Evolutionary conservation across 2,329 filamentous ascomycete species (phyloP).

Genomic region (Talaromyces albobiverticillius): DNA sequence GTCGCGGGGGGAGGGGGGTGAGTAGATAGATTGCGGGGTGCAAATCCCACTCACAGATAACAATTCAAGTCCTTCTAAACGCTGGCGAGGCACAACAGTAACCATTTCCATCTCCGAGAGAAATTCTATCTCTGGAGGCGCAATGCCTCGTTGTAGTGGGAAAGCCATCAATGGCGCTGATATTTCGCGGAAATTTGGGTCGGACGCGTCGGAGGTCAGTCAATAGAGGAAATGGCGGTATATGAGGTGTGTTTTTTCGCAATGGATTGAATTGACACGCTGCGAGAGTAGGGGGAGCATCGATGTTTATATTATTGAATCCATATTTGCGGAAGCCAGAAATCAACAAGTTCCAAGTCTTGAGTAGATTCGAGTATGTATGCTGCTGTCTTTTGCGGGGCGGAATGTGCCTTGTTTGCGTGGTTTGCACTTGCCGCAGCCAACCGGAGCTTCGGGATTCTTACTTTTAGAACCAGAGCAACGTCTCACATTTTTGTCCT

Average conservation of each 20-base stretch:
- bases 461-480: background rate
- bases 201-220: background rate
- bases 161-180: slow-evolving; percentile 52
- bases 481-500: background rate
- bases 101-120: slow-evolving; percentile 97
- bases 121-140: slow-evolving; percentile 86
- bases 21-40: slow-evolving; percentile 10
- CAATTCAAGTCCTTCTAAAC: slow-evolving; percentile 79
- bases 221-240: background rate
- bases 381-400: slow-evolving; percentile 7
- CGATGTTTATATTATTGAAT: slow-evolving; percentile 10
- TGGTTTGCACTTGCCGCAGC: slow-evolving; percentile 28
- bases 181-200: slow-evolving; percentile 1
- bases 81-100: slow-evolving; percentile 86
- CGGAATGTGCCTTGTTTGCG: slow-evolving; percentile 26
- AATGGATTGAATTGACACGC: background rate
- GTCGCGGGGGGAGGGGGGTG: slow-evolving; percentile 9
- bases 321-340: background rate
- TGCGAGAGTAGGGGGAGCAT: slow-evolving; percentile 1
- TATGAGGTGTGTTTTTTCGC: background rate
- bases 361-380: background rate
- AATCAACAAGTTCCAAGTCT: background rate
- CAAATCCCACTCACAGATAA: slow-evolving; percentile 66
- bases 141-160: slow-evolving; percentile 64
- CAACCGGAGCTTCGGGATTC: slow-evolving; percentile 18